Base-by-base conservation (phyloP, 2,329 filamentous ascomycete species). In the Calonectria pseudoturangicola region DNA sequence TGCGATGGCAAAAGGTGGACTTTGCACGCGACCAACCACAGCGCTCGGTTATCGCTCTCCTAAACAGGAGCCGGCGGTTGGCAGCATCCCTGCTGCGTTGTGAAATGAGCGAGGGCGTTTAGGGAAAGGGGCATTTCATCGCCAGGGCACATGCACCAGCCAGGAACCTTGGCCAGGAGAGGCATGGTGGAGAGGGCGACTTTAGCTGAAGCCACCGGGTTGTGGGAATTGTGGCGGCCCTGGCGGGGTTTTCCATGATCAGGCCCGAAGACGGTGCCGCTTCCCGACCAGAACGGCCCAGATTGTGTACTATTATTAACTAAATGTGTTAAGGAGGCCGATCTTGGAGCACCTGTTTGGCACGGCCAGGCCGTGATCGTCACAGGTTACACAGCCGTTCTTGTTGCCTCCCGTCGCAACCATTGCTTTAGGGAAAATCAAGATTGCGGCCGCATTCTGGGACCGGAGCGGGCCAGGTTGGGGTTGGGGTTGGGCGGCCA, bases 111-210 rank as follows among this genome's bases (percentile, higher is more conserved):
- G 54, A 66, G 39, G 73, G 74, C 75, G 73, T 72, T 71, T 70
- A 70, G 62, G 39, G 65, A 72, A 74, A 68, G 74, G 63, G 58
- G 41, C 41, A 43, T 63, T 16, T 47, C 58, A 63, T 63, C 58
- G 41, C 58, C 41, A 63, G 58, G 58, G 58, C 50, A 25, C 27
- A 54, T 54, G 27, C 50, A 54, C 28, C 50, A 13, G 50, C 50
- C 50, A 54, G 50, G 50, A 18, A 73, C 74, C 66, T 72, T 75
- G 54, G 54, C 73, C 54, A 71, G 70, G 75, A 75, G 45, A 73
- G 73, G 70, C 65, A 76, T 73, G 62, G 75, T 63, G 72, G 74
- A 73, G 72, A 74, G 68, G 70, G 66, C 66, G 70, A 74, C 72
- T 73, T 66, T 68, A 71, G 73, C 64, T 70, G 64, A 72, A 71